Conservation (phyloP, 306 rosid genomes). For the Luffa acutangula region DNA sequence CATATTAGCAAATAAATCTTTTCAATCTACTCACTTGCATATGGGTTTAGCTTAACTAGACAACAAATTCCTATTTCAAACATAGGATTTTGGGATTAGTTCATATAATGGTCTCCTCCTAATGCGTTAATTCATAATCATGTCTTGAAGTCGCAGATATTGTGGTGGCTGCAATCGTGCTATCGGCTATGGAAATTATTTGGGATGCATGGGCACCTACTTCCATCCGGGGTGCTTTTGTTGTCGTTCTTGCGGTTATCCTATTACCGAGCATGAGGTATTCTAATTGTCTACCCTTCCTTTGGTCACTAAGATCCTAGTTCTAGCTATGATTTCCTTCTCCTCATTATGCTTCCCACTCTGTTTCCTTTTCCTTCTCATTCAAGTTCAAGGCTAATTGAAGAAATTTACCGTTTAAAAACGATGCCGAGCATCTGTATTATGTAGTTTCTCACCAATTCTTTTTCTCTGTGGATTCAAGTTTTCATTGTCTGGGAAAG, state of each 20-base stretch:
- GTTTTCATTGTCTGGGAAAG: conserved; percentile 91
- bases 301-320: not conserved
- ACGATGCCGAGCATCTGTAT: conserved; percentile 6
- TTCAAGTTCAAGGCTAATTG: conserved; percentile 1
- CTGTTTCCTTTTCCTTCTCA: not conserved
- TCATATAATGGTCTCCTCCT: not conserved
- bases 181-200: conserved; percentile 52
- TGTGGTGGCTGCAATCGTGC: conserved; percentile 70
- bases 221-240: conserved; percentile 80
- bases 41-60: not conserved
- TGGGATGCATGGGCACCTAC: conserved; percentile 60
- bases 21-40: not conserved
- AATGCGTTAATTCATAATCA: not conserved
- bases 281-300: not conserved
- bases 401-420: not conserved
- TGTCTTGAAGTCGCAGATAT: conserved; percentile 26
- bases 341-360: conserved; percentile 6
- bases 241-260: conserved; percentile 58
- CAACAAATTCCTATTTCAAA: not conserved
- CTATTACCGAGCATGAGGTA: conserved; percentile 89
- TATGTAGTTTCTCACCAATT: conserved; percentile 34
- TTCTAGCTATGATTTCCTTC: not conserved
- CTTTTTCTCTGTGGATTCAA: conserved; percentile 42
- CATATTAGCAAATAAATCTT: not conserved
- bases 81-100: not conserved